Percentiles rank a stretch among this genome's conserved stretches.
Evolutionary conservation across 768 basidiomycete genomes (phyloP).

Genomic region (Mycena pura): DNA sequence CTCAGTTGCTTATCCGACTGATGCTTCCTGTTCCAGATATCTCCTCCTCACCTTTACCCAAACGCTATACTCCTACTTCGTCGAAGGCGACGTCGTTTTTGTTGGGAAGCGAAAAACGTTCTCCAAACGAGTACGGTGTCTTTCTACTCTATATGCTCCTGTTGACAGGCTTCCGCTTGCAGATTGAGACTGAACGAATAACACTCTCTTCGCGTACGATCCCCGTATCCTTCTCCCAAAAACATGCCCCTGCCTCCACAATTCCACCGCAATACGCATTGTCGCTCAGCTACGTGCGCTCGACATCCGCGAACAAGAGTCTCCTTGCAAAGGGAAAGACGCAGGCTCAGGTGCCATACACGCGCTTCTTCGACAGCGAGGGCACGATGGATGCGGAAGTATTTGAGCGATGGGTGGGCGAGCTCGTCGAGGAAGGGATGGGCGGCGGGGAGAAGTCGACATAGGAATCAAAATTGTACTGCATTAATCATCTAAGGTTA

Average conservation of each 20-base stretch:
- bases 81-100: slow-evolving; percentile 86
- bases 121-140: slow-evolving; percentile 72
- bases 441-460: slow-evolving; percentile 59
- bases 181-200: slow-evolving; percentile 93
- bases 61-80: slow-evolving; percentile 83
- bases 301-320: slow-evolving; percentile 86
- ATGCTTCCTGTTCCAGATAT: slow-evolving; percentile 57
- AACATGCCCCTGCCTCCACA: slow-evolving; percentile 29
- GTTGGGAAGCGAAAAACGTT: slow-evolving; percentile 90
- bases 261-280: slow-evolving; percentile 70
- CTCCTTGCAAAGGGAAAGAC: slow-evolving; percentile 76
- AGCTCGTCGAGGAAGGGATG: slow-evolving; percentile 74
- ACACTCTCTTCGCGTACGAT: slow-evolving; percentile 74
- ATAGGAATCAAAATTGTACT: slow-evolving; percentile 28
- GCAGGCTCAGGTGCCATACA: slow-evolving; percentile 62
- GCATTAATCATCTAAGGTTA: background rate
- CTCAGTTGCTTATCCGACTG: slow-evolving; percentile 8
- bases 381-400: slow-evolving; percentile 79
- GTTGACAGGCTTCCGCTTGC: slow-evolving; percentile 11
- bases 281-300: slow-evolving; percentile 73
- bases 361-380: slow-evolving; percentile 80
- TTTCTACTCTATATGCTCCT: slow-evolving; percentile 36
- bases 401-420: slow-evolving; percentile 83
- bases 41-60: slow-evolving; percentile 73
- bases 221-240: slow-evolving; percentile 52